Conservation (phyloP, 169 alveolate species). For the Plasmodium berghei region DNA sequence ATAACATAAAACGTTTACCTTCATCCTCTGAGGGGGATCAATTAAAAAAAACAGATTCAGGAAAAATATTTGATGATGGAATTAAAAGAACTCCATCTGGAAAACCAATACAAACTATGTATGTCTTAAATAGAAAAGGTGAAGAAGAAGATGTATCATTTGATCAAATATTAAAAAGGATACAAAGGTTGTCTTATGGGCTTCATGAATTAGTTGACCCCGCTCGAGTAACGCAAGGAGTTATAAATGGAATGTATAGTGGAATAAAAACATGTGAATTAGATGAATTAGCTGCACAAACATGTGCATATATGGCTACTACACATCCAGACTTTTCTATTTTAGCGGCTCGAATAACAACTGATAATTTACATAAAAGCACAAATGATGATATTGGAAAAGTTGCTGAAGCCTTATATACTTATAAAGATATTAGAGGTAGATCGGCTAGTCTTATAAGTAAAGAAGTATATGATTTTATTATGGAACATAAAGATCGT, state of each 20-base stretch:
- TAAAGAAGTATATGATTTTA: conserved; percentile 92
- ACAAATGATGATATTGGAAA: conserved; percentile 92
- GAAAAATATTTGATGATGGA: conserved; percentile 55
- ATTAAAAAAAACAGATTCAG: conserved; percentile 26
- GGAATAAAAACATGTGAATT: conserved; percentile 95
- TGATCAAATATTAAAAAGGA: conserved; percentile 88
- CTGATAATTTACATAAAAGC: conserved; percentile 96
- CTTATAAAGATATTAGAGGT: conserved; percentile 90
- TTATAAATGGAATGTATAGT: conserved; percentile 92
- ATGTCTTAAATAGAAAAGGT: conserved; percentile 89
- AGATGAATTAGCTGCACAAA: conserved; percentile 98
- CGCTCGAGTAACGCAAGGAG: conserved; percentile 92
- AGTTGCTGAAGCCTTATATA: conserved; percentile 85
- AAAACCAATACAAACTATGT: conserved; percentile 83
- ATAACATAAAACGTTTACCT: conserved; percentile 25
- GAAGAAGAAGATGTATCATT: conserved; percentile 89
- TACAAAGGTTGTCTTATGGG: conserved; percentile 87
- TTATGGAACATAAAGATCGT: conserved; percentile 88
- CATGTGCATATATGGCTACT: conserved; percentile 99
- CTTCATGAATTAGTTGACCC: conserved; percentile 91
- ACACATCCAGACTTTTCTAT: conserved; percentile 97
- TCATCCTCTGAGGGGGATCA: conserved; percentile 10
- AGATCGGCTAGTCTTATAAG: conserved; percentile 94
- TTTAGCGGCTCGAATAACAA: conserved; percentile 98
- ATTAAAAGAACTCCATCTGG: conserved; percentile 74